Percentiles rank a stretch among this genome's conserved stretches.
Evolutionary conservation across 2,329 filamentous ascomycete genomes (phyloP).

Genomic region (Lasiodiplodia gonubiensis): DNA sequence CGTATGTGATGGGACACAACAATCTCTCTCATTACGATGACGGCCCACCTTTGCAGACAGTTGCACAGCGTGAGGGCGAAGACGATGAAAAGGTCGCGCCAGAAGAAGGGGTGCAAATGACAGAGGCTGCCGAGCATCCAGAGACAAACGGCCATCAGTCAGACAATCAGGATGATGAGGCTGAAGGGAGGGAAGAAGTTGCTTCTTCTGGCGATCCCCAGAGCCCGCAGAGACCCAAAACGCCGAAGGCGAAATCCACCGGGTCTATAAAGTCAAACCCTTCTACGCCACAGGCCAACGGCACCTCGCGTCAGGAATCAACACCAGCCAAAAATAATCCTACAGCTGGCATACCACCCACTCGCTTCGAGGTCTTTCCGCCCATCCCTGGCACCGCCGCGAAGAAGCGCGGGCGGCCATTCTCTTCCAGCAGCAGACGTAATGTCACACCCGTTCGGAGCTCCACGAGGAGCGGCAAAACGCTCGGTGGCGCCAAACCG

Average conservation of each 20-base stretch:
- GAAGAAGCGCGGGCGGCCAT: constrained; percentile 45
- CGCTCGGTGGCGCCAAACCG: constrained; percentile 39
- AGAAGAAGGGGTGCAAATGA: constrained; percentile 53
- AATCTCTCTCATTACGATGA: constrained; percentile 84
- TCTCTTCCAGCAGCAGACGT: constrained; percentile 43
- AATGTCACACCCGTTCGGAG: constrained; percentile 44
- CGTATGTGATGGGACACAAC: constrained; percentile 92
- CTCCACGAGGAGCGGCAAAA: constrained; percentile 39
- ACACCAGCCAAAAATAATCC: constrained; percentile 33
- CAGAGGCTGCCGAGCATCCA: constrained; percentile 24
- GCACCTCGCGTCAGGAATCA: background rate
- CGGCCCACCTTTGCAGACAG: constrained; percentile 79
- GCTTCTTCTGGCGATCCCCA: background rate
- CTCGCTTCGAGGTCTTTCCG: constrained; percentile 79
- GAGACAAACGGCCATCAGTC: constrained; percentile 21
- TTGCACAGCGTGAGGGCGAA: constrained; percentile 84
- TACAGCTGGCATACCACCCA: constrained; percentile 64
- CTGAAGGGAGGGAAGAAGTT: background rate
- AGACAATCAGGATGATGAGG: constrained; percentile 10
- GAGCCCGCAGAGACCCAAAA: constrained; percentile 18
- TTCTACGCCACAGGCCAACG: constrained; percentile 24
- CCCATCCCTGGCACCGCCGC: constrained; percentile 60
- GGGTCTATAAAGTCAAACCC: constrained; percentile 20
- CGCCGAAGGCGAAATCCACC: constrained; percentile 10
- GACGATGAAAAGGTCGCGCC: constrained; percentile 49